Evolutionary conservation across 1,284 basidiomycete species (phyloP).

Genomic region (Agroathelia rolfsii): DNA sequence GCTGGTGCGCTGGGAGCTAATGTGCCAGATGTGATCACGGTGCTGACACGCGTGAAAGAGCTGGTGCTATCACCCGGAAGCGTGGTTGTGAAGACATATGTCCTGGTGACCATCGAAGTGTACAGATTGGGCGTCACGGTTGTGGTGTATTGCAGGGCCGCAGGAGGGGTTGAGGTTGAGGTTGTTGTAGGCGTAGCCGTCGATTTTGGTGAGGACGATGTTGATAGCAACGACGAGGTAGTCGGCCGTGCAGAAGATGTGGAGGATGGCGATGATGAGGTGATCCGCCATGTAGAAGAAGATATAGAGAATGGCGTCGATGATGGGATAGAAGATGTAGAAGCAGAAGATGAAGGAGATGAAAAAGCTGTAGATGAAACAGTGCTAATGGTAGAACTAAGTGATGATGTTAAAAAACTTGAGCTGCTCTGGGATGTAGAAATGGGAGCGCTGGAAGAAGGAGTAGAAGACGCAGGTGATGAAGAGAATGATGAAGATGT

Average conservation of each 20-base stretch:
- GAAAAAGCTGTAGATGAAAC: conserved; percentile 7
- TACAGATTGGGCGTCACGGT: conserved; percentile 8
- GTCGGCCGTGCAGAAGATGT: conserved; percentile 7
- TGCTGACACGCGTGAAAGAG: no score
- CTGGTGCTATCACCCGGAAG: no score
- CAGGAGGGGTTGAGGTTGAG: conserved; percentile 8
- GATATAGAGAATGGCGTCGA: conserved; percentile 5
- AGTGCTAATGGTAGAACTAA: conserved; percentile 8
- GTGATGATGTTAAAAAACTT: no score
- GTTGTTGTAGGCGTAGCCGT: conserved; percentile 13
- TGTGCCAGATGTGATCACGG: no score
- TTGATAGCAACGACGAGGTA: conserved; percentile 10
- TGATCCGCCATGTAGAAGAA: conserved; percentile 5
- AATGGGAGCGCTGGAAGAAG: no score
- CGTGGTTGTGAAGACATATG: neutral
- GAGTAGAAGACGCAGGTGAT: conserved; percentile 12
- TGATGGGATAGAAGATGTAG: neutral
- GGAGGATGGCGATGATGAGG: conserved; percentile 7
- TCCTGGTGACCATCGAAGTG: neutral
- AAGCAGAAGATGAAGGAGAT: conserved; percentile 4
- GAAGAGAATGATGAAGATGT: conserved; percentile 9
- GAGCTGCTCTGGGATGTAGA: no score
- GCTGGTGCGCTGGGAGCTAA: no score
- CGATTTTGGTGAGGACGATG: conserved; percentile 2
- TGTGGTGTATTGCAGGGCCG: conserved; percentile 6